Evolutionary conservation across 2,329 filamentous ascomycete species (phyloP).

Genomic region (Grosmannia penicillata): DNA sequence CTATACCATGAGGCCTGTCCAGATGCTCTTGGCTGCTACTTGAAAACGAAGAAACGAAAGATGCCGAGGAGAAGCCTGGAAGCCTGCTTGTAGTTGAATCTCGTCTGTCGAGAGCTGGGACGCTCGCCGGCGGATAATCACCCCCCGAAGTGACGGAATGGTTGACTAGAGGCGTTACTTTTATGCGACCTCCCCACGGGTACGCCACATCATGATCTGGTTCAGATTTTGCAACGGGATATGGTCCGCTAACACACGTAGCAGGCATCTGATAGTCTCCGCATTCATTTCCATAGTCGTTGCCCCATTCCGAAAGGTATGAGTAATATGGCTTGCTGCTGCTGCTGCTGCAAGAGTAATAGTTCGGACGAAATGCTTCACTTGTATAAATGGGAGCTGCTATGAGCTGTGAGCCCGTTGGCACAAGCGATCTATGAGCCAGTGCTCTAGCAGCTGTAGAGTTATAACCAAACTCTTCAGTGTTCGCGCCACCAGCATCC

Average conservation of each 20-base stretch:
- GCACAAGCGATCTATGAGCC: constrained; percentile 10
- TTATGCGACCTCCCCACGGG: not conserved
- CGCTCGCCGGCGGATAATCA: no score
- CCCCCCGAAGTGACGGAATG: not conserved
- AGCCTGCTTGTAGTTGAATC: no score
- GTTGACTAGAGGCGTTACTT: not conserved
- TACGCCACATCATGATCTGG: not conserved
- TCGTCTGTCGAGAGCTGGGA: no score
- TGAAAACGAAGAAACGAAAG: no score
- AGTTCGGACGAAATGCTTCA: no score
- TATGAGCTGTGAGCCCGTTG: not conserved
- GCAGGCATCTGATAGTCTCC: not conserved
- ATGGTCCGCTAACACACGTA: not conserved
- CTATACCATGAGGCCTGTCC: no score
- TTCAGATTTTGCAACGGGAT: not conserved
- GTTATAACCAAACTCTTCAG: constrained; percentile 20
- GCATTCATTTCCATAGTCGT: not conserved
- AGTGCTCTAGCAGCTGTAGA: constrained; percentile 18
- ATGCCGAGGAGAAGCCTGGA: no score
- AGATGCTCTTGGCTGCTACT: no score
- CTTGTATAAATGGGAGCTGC: constrained; percentile 18
- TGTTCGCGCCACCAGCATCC: constrained; percentile 8
- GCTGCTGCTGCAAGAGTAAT: not conserved
- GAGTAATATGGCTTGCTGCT: not conserved
- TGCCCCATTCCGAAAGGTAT: not conserved